Evolutionary conservation across 2,329 filamentous ascomycete genomes (phyloP), one percentile per base, ranked within the genome.

Genomic region (Penicillium sp.): DNA sequence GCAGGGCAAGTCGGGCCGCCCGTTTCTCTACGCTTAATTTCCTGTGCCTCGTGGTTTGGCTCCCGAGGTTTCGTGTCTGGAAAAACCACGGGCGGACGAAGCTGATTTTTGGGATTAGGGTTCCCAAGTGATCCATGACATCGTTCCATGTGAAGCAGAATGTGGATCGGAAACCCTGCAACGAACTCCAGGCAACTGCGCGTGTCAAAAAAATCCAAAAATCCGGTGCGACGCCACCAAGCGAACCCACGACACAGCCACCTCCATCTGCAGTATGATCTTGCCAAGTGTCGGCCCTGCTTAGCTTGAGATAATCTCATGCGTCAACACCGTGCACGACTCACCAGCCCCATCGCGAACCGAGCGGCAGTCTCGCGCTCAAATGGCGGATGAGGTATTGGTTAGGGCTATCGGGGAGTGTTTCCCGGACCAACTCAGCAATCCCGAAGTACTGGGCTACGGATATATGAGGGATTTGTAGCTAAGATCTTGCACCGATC

Each of bases 391-490:
- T 50, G 33, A 18, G 3, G 3, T 4, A 20, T 36, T 36, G 20
- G 16, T 16, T 36, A 36, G 33, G 33, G 33, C 33, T 36, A 20
- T 8, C 33, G 16, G 9, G 27, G 16, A n/a, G 30, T 33, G 33
- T 20, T 36, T 9, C 33, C 33, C 33, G 16, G 24, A 33, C 44
- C 25, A 44, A 42, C n/a, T 36, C 39, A 39, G 52, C 40, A 24
- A 20, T 25, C 5, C 43, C 30, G 44, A 44, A 44, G 25, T 22
- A 27, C 7, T n/a, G 14, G 36, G 18, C 25, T 27, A 27, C 14
- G 38, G 24, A 51, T 46, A 54, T 60, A 62, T 62, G 60, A 62
- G 60, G 60, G 40, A 61, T 61, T 59, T 59, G 51, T 53, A 46
- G 50, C 28, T 38, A 9, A 54, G 50, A 51, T 57, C 60, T 57